Conservation (phyloP, 2,329 filamentous ascomycete genomes). For the Paracorniculantispora psalliotae region DNA sequence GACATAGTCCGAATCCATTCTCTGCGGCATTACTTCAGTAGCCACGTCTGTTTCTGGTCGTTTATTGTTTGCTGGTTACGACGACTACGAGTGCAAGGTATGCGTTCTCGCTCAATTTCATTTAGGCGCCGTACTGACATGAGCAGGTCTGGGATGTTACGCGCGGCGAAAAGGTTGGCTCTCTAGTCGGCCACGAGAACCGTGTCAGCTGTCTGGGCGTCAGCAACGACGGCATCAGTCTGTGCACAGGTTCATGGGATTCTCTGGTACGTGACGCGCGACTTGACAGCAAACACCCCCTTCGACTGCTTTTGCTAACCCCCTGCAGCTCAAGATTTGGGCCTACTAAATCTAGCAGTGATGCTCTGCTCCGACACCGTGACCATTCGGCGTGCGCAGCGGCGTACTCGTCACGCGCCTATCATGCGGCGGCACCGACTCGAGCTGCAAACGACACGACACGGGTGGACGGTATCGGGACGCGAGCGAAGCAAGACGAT, state of each 20-base stretch:
- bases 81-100: conserved; percentile 99
- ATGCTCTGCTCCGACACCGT: conserved; percentile 26
- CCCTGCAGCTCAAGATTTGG: conserved; percentile 74
- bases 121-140: conserved; percentile 15
- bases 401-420: background rate
- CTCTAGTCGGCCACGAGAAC: conserved; percentile 95
- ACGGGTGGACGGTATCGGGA: conserved; percentile 7
- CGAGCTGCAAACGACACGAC: conserved; percentile 1
- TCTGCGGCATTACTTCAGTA: conserved; percentile 97
- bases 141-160: conserved; percentile 93
- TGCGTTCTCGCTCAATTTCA: conserved; percentile 22
- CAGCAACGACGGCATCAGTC: conserved; percentile 97
- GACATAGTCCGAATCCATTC: conserved; percentile 83
- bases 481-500: conserved; percentile 15
- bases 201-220: conserved; percentile 97
- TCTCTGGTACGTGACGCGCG: conserved; percentile 81
- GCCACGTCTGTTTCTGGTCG: conserved; percentile 96
- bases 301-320: conserved; percentile 27
- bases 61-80: conserved; percentile 92
- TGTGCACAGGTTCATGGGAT: conserved; percentile 99
- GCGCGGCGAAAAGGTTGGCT: conserved; percentile 93
- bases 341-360: conserved; percentile 55
- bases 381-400: conserved; percentile 15
- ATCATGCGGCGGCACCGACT: background rate
- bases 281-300: conserved; percentile 19